A percentile compares a stretch with the other conserved stretches of the same genome.
Conservation (phyloP, 2,329 filamentous ascomycete genomes). For the Cordyceps cateniannulata region DNA sequence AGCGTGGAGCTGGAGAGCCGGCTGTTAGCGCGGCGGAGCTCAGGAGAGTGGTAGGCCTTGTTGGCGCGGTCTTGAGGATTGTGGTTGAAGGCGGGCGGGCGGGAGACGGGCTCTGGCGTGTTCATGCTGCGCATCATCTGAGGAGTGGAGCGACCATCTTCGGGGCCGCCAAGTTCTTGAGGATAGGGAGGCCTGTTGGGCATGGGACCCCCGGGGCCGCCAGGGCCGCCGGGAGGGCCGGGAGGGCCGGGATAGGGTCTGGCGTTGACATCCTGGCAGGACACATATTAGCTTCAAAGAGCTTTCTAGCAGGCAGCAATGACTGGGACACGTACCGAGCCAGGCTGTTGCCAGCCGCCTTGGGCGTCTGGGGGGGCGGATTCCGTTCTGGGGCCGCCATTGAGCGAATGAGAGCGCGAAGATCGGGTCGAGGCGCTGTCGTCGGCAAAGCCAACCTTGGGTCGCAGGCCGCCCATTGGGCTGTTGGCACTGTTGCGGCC, state of each 20-base stretch:
- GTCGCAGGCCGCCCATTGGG: slow-evolving; percentile 37
- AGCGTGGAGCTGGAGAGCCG: slow-evolving; percentile 79
- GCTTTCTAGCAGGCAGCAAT: slow-evolving; percentile 36
- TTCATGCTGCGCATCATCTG: slow-evolving; percentile 43
- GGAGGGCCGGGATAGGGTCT: slow-evolving; percentile 18
- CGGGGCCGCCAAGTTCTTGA: neutral
- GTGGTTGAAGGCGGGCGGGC: slow-evolving; percentile 75
- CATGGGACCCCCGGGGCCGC: neutral
- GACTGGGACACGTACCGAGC: slow-evolving; percentile 25
- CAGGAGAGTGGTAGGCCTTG: slow-evolving; percentile 65
- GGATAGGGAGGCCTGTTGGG: slow-evolving; percentile 22
- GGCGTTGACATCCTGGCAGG: slow-evolving; percentile 20
- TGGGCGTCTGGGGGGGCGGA: slow-evolving; percentile 42
- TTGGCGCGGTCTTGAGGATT: slow-evolving; percentile 62
- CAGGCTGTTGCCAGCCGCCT: slow-evolving; percentile 29
- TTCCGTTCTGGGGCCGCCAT: slow-evolving; percentile 40
- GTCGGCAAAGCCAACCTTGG: slow-evolving; percentile 53
- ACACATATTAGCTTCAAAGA: slow-evolving; percentile 38
- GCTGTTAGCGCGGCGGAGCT: slow-evolving; percentile 73
- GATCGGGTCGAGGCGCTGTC: slow-evolving; percentile 43
- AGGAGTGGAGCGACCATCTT: neutral
- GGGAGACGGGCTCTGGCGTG: slow-evolving; percentile 68
- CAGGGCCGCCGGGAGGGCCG: slow-evolving; percentile 10
- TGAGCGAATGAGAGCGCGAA: slow-evolving; percentile 45
- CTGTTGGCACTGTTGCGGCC: slow-evolving; percentile 52